Percentiles rank a stretch among this genome's conserved stretches.
Evolutionary conservation across 2,329 filamentous ascomycete genomes (phyloP).

Genomic region (Alternaria metachromatica): DNA sequence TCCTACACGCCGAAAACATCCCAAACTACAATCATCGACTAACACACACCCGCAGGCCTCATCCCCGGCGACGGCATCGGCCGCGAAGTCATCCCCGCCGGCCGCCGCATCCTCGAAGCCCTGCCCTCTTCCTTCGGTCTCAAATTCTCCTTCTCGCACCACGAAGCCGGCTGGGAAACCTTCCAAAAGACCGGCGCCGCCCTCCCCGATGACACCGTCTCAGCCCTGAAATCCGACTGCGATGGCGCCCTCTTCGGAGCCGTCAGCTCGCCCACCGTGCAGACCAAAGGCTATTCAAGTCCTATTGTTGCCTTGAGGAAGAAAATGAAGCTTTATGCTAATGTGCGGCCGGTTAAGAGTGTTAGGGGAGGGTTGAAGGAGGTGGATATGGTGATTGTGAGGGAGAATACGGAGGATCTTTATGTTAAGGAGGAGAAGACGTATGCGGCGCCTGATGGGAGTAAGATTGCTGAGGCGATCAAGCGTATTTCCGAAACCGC

Average conservation of each 20-base stretch:
- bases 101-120: slow-evolving; percentile 88
- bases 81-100: slow-evolving; percentile 95
- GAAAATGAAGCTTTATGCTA: slow-evolving; percentile 92
- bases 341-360: slow-evolving; percentile 94
- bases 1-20: no score
- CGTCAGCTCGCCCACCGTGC: slow-evolving; percentile 85
- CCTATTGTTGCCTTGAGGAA: slow-evolving; percentile 98
- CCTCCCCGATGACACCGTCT: slow-evolving; percentile 88
- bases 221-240: slow-evolving; percentile 87
- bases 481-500: slow-evolving; percentile 94
- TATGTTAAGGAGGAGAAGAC: slow-evolving; percentile 98
- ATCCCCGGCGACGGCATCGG: slow-evolving; percentile 99
- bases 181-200: slow-evolving; percentile 90
- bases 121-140: slow-evolving; percentile 89
- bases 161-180: slow-evolving; percentile 90
- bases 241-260: slow-evolving; percentile 96
- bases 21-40: neutral
- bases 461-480: slow-evolving; percentile 92
- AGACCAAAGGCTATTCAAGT: slow-evolving; percentile 93
- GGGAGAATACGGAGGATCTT: slow-evolving; percentile 98
- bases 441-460: slow-evolving; percentile 72
- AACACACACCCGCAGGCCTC: slow-evolving; percentile 68
- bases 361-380: slow-evolving; percentile 67
- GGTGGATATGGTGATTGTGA: slow-evolving; percentile 96
- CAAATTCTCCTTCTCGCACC: slow-evolving; percentile 92